Conservation (phyloP, 2,329 filamentous ascomycete genomes). For the Penicillium verrucosum region DNA sequence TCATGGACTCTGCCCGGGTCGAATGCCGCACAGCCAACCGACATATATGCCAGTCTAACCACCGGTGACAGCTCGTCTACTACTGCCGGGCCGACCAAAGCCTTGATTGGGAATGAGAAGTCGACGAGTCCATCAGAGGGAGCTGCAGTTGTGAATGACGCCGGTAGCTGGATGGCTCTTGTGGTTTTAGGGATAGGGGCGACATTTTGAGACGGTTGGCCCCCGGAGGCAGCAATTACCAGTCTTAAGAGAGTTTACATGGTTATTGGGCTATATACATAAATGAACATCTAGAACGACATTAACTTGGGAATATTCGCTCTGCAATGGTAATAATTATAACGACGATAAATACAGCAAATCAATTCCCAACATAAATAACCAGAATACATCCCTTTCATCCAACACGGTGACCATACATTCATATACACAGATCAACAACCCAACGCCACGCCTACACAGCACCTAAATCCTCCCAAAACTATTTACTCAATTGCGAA, state of each 20-base stretch:
- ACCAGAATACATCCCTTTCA: constrained; percentile 10
- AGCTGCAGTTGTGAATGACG: constrained; percentile 10
- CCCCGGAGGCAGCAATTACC: neutral
- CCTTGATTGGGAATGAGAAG: constrained; percentile 4
- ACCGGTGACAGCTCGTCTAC: neutral
- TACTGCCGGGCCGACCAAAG: constrained; percentile 5
- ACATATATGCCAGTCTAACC: neutral
- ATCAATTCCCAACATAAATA: neutral
- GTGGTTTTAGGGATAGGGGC: constrained; percentile 15
- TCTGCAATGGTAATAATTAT: neutral
- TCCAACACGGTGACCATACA: neutral
- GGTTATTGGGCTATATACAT: neutral
- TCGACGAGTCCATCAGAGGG: constrained; percentile 15
- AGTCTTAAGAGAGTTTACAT: neutral
- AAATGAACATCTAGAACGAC: neutral
- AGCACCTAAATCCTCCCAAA: neutral
- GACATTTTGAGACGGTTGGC: neutral
- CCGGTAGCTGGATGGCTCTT: constrained; percentile 17
- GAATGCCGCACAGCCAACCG: constrained; percentile 2
- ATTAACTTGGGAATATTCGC: neutral
- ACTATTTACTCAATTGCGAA: constrained; percentile 6
- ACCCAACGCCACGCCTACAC: neutral
- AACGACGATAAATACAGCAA: neutral
- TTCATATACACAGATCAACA: neutral
- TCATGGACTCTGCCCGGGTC: constrained; percentile 15